A percentile compares a stretch with the other conserved stretches of the same genome.
These are phyloP conservation scores for Halenospora varia DNA, from an alignment of 495 filamentous ascomycete species.

Conservation along the genomic window DNA sequence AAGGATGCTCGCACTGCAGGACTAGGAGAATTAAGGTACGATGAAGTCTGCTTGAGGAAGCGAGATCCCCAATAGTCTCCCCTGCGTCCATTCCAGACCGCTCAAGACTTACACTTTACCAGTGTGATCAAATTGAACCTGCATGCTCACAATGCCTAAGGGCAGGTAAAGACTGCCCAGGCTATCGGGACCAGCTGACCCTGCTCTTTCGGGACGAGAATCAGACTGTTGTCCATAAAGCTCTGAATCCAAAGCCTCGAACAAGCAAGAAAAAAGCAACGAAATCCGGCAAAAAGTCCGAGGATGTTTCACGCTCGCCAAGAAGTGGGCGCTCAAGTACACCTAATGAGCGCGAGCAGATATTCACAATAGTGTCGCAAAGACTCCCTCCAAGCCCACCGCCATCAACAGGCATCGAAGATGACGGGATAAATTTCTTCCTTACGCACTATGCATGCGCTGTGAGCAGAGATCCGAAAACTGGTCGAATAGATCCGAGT, in stretches of 20 bases:
- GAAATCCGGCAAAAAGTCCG: neutral
- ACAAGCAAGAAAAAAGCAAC: neutral
- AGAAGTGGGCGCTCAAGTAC: neutral
- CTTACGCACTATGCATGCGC: conserved; percentile 5
- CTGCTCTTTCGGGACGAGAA: conserved; percentile 73
- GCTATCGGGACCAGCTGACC: conserved; percentile 65
- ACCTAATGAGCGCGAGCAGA: neutral
- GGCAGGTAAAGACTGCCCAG: conserved; percentile 58
- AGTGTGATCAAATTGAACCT: conserved; percentile 65
- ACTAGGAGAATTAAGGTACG: conserved; percentile 15
- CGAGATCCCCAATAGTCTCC: neutral
- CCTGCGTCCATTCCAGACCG: neutral
- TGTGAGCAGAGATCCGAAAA: neutral
- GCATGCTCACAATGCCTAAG: conserved; percentile 65
- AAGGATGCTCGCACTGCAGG: conserved; percentile 48
- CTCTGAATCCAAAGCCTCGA: conserved; percentile 14
- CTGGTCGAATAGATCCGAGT: neutral
- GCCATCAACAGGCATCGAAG: neutral
- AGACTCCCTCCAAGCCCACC: neutral
- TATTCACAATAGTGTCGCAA: neutral
- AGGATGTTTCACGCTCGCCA: neutral
- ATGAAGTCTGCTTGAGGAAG: no score
- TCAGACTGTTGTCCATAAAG: conserved; percentile 60
- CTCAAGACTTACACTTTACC: neutral
- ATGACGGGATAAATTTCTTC: conserved; percentile 22